A percentile compares a stretch with the other conserved stretches of the same genome.
Evolutionary conservation across 441 rosid genomes (phyloP).

Genomic region (Codiaeum variegatum): DNA sequence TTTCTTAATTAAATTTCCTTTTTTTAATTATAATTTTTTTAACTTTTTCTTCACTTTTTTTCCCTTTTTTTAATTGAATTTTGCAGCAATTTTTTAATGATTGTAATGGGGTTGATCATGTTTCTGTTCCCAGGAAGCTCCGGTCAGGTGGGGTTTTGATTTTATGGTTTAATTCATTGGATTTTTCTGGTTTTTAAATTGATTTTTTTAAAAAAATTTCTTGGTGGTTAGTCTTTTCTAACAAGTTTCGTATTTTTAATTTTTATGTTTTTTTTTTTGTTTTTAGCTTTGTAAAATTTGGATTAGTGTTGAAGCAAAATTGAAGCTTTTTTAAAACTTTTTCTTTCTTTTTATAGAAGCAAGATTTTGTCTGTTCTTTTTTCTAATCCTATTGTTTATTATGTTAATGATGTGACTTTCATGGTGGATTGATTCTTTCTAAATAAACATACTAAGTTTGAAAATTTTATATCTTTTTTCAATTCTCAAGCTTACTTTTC

Average conservation of each 20-base stretch:
- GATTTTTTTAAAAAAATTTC: too few species aligned
- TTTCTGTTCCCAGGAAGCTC: slow-evolving; percentile 87
- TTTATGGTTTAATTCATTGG: slow-evolving; percentile 18
- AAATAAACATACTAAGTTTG: slow-evolving; percentile 22
- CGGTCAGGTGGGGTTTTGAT: slow-evolving; percentile 64
- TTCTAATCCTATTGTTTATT: slow-evolving; percentile 16
- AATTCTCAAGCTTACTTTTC: slow-evolving; percentile 31
- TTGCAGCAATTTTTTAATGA: slow-evolving; percentile 43
- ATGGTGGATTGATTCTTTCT: slow-evolving; percentile 30
- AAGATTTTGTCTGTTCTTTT: slow-evolving; percentile 45
- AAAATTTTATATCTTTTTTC: slow-evolving; percentile 20
- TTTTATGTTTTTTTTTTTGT: slow-evolving; percentile 31
- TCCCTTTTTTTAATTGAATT: not conserved
- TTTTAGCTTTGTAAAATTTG: slow-evolving; percentile 26
- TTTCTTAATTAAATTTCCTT: not conserved
- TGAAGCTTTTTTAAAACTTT: slow-evolving; percentile 41
- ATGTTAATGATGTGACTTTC: slow-evolving; percentile 30
- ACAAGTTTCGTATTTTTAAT: slow-evolving; percentile 49
- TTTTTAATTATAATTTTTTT: not conserved
- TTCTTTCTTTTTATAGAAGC: slow-evolving; percentile 47
- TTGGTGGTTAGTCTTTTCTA: slow-evolving; percentile 36
- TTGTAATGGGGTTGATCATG: slow-evolving; percentile 58
- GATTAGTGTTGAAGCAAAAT: slow-evolving; percentile 60
- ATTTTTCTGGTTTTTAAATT: slow-evolving; percentile 20
- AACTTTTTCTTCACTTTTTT: slow-evolving; percentile 1